Percentiles rank a stretch among this genome's conserved stretches.
Conservation (phyloP, 441 rosid species). For the Gossypium davidsonii region DNA sequence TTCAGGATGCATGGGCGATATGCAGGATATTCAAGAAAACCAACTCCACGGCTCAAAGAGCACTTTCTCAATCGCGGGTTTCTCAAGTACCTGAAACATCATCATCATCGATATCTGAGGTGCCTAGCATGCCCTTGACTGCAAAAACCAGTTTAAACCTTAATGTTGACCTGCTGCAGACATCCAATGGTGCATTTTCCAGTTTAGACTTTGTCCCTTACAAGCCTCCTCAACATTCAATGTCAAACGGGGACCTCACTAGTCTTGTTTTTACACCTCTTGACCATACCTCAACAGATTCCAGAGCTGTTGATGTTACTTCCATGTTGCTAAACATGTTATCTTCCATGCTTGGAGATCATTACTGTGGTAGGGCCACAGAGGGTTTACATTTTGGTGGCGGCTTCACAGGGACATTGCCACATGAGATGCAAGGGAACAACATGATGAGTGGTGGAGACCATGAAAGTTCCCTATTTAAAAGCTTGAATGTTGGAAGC, state of each 20-base stretch:
- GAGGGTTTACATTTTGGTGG: constrained; percentile 24
- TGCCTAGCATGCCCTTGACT: constrained; percentile 14
- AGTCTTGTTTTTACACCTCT: constrained; percentile 39
- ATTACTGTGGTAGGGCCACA: constrained; percentile 1
- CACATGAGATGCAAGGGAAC: constrained; percentile 21
- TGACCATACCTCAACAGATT: constrained; percentile 23
- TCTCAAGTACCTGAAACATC: constrained; percentile 42
- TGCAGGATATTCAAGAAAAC: constrained; percentile 88
- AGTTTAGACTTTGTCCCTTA: constrained; percentile 32
- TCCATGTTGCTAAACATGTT: constrained; percentile 41
- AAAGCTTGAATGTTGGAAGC: constrained; percentile 10
- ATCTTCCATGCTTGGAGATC: constrained; percentile 36
- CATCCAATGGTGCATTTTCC: constrained; percentile 20
- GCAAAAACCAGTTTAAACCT: constrained; percentile 27
- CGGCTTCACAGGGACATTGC: constrained; percentile 12
- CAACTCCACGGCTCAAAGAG: constrained; percentile 58
- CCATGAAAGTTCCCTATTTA: constrained; percentile 13
- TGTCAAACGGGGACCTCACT: constrained; percentile 32
- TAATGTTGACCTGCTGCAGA: background rate
- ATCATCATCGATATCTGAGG: constrained; percentile 23
- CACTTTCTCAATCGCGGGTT: constrained; percentile 61
- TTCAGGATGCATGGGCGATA: constrained; percentile 91
- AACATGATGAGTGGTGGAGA: background rate
- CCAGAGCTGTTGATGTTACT: constrained; percentile 31
- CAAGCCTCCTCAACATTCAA: constrained; percentile 23